phyloP scores from a whole-genome alignment of 768 basidiomycete species.

The Rhodocollybia butyracea region DNA sequence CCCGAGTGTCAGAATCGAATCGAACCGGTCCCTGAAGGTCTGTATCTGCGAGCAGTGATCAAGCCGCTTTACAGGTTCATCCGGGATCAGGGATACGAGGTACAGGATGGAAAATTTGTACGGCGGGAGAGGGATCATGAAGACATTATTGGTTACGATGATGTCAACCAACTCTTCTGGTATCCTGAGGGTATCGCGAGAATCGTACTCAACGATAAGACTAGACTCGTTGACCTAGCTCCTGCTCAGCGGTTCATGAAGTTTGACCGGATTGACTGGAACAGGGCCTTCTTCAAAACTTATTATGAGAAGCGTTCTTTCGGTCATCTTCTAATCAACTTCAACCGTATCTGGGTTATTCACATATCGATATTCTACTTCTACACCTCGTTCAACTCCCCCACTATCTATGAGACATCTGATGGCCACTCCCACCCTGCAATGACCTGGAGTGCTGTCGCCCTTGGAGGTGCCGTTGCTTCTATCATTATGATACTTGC shows the following conservation, averaged over 20 bases:
- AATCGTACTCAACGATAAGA: slow-evolving; percentile 89
- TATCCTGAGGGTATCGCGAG: slow-evolving; percentile 97
- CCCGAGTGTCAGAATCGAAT: slow-evolving; percentile 94
- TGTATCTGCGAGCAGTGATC: slow-evolving; percentile 88
- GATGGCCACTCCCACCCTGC: slow-evolving; percentile 61
- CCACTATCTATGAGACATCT: slow-evolving; percentile 73
- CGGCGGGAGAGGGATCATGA: slow-evolving; percentile 91
- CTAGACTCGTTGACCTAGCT: slow-evolving; percentile 85
- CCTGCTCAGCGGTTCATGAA: slow-evolving; percentile 94
- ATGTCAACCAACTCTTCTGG: slow-evolving; percentile 99
- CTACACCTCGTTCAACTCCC: slow-evolving; percentile 94
- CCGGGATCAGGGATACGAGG: slow-evolving; percentile 96
- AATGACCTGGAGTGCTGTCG: slow-evolving; percentile 90
- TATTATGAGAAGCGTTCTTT: slow-evolving; percentile 98
- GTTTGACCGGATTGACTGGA: slow-evolving; percentile 97
- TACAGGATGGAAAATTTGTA: slow-evolving; percentile 92
- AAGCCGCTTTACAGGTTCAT: slow-evolving; percentile 97
- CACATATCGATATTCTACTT: slow-evolving; percentile 95
- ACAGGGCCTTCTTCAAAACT: slow-evolving; percentile 96
- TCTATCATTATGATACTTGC: slow-evolving; percentile 95
- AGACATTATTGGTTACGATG: slow-evolving; percentile 96
- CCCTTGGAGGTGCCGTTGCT: slow-evolving; percentile 94
- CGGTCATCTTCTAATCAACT: slow-evolving; percentile 96
- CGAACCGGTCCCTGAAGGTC: slow-evolving; percentile 90
- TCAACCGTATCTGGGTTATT: slow-evolving; percentile 99